Evolutionary conservation across 2,329 filamentous ascomycete genomes (phyloP).

Genomic region (Mollisiaceae sp.): DNA sequence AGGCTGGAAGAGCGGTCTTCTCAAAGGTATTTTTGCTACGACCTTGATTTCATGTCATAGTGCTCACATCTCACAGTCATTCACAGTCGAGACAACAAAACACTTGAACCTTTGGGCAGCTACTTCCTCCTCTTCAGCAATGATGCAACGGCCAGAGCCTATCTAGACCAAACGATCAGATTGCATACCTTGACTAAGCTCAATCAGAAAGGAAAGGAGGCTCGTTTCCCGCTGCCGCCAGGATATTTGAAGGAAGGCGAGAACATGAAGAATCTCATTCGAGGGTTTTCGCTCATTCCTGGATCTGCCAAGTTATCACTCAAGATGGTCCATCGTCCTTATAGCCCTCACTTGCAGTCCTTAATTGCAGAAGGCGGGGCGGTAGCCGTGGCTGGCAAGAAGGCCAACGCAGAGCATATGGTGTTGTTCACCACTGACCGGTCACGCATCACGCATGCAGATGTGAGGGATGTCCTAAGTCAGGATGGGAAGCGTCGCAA

Average conservation of each 20-base stretch:
- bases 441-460: slow-evolving; percentile 25
- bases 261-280: slow-evolving; percentile 51
- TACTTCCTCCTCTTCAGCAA: slow-evolving; percentile 75
- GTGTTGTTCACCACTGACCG: slow-evolving; percentile 39
- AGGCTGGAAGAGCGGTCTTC: slow-evolving; percentile 68
- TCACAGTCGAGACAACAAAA: slow-evolving; percentile 66
- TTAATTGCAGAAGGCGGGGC: slow-evolving; percentile 46
- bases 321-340: slow-evolving; percentile 43
- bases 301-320: slow-evolving; percentile 45
- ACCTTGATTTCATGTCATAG: not conserved
- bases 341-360: slow-evolving; percentile 39
- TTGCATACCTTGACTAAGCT: slow-evolving; percentile 54
- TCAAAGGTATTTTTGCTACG: slow-evolving; percentile 51
- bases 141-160: slow-evolving; percentile 62
- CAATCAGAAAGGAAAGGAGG: slow-evolving; percentile 26
- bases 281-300: slow-evolving; percentile 56
- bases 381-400: slow-evolving; percentile 25
- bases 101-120: slow-evolving; percentile 64
- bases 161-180: slow-evolving; percentile 58
- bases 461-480: slow-evolving; percentile 33
- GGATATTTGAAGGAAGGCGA: slow-evolving; percentile 52
- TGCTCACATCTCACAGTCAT: slow-evolving; percentile 45
- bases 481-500: slow-evolving; percentile 41
- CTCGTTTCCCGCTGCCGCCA: slow-evolving; percentile 46
- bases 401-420: slow-evolving; percentile 34